Evolutionary conservation across 148 eudicot species (phyloP).

Genomic region (Arbutus unedo): DNA sequence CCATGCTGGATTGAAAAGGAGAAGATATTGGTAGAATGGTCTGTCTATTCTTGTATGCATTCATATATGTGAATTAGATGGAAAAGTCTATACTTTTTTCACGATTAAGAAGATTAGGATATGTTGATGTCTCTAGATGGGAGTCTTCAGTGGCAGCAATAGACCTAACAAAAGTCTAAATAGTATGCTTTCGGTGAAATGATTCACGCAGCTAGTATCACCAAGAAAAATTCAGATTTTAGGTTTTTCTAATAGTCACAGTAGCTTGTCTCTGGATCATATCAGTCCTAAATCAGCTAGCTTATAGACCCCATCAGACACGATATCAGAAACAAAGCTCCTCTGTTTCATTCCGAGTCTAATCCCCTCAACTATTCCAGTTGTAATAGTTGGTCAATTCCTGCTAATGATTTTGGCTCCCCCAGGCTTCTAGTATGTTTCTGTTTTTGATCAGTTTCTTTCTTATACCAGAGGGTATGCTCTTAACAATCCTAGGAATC

Average conservation of each 20-base stretch:
- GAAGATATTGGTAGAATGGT: background rate
- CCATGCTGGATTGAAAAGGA: constrained; percentile 63
- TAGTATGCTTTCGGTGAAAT: background rate
- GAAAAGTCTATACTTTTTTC: background rate
- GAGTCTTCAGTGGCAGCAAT: background rate
- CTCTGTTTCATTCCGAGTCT: background rate
- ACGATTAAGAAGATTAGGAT: background rate
- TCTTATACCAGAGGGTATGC: background rate
- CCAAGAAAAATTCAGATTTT: background rate
- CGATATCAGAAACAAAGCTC: background rate
- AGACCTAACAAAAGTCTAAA: constrained; percentile 2
- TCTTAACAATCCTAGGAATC: background rate
- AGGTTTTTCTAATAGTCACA: background rate
- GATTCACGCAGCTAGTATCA: background rate
- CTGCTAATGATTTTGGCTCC: background rate
- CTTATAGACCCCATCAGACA: background rate
- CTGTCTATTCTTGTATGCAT: background rate
- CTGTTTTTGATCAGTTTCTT: background rate
- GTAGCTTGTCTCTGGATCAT: background rate
- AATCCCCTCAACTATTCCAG: background rate
- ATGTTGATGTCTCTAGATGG: background rate
- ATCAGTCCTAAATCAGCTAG: background rate
- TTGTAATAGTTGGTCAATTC: background rate
- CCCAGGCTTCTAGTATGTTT: background rate
- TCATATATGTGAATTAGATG: background rate